These are phyloP conservation scores for Dictyostelium purpureum DNA, from an alignment of 78 protist species.

Conservation along the genomic window DNA sequence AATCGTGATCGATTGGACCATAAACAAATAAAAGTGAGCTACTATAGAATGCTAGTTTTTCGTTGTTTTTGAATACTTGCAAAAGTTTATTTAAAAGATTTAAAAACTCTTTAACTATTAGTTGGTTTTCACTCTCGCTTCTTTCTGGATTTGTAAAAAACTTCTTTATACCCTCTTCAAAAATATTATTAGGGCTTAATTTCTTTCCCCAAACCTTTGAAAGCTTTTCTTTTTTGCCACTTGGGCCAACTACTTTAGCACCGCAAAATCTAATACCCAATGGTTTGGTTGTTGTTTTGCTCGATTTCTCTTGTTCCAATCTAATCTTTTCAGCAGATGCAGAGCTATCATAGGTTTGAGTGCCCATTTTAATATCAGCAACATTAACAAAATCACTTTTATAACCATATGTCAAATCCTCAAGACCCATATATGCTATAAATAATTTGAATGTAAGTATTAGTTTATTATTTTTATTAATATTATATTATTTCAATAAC, in stretches of 20 bases:
- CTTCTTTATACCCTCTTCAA: slow-evolving; percentile 2
- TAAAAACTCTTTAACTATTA: neutral
- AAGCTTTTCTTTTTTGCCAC: neutral
- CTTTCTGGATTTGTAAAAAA: neutral
- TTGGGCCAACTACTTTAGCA: slow-evolving; percentile 29
- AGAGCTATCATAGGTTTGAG: slow-evolving; percentile 16
- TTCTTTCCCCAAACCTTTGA: slow-evolving; percentile 60
- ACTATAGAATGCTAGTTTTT: slow-evolving; percentile 20
- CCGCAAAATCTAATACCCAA: slow-evolving; percentile 73
- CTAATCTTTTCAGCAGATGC: slow-evolving; percentile 57
- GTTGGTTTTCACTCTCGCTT: neutral
- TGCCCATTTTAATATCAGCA: slow-evolving; percentile 70
- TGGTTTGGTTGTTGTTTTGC: slow-evolving; percentile 35
- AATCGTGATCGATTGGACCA: slow-evolving; percentile 17
- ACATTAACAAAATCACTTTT: neutral
- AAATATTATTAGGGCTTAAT: slow-evolving; percentile 28
- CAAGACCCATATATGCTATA: slow-evolving; percentile 68
- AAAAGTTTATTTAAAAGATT: neutral
- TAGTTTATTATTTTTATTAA: neutral
- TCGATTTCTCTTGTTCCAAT: slow-evolving; percentile 14
- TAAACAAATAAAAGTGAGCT: slow-evolving; percentile 59
- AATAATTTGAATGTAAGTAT: neutral
- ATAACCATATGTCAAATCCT: slow-evolving; percentile 43
- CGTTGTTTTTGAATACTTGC: slow-evolving; percentile 6
- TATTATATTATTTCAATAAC: neutral